phyloP scores from a whole-genome alignment of 2,329 filamentous ascomycete genomes.

The Plectosphaerella cucumerina region DNA sequence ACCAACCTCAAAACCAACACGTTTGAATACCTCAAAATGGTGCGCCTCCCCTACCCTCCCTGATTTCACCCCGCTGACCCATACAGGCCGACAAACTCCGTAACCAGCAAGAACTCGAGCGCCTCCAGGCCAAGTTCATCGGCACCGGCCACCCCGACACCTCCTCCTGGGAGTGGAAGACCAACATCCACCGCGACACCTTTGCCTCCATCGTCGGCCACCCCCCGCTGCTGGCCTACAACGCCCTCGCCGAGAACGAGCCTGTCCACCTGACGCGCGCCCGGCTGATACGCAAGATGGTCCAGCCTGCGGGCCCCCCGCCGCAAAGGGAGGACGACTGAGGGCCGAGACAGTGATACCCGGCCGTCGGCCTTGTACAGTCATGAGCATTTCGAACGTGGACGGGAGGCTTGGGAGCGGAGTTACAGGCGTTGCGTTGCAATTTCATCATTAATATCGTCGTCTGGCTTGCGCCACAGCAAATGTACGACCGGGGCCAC shows the following conservation, averaged over 20 bases:
- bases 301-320: slow-evolving; percentile 57
- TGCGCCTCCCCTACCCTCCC: not conserved
- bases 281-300: slow-evolving; percentile 76
- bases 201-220: slow-evolving; percentile 88
- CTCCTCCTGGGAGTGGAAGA: slow-evolving; percentile 95
- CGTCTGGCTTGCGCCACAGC: not conserved
- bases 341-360: not conserved
- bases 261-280: slow-evolving; percentile 74
- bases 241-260: slow-evolving; percentile 85
- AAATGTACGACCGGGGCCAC: not conserved
- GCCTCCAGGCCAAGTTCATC: slow-evolving; percentile 91
- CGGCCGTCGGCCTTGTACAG: too few species aligned
- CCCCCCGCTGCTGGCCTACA: slow-evolving; percentile 81
- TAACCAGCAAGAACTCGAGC: slow-evolving; percentile 94
- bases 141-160: slow-evolving; percentile 96
- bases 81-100: slow-evolving; percentile 90
- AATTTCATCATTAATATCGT: not conserved
- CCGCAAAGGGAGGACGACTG: slow-evolving; percentile 45
- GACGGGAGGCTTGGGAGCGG: too few species aligned
- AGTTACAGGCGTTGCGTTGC: not conserved
- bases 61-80: slow-evolving; percentile 3
- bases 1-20: not conserved
- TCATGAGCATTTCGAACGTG: too few species aligned
- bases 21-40: not conserved
- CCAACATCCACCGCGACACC: slow-evolving; percentile 92